Percentiles rank a stretch among this genome's conserved stretches.
Evolutionary conservation across 1,284 basidiomycete genomes (phyloP).

Genomic region (Pisolithus thermaeus): DNA sequence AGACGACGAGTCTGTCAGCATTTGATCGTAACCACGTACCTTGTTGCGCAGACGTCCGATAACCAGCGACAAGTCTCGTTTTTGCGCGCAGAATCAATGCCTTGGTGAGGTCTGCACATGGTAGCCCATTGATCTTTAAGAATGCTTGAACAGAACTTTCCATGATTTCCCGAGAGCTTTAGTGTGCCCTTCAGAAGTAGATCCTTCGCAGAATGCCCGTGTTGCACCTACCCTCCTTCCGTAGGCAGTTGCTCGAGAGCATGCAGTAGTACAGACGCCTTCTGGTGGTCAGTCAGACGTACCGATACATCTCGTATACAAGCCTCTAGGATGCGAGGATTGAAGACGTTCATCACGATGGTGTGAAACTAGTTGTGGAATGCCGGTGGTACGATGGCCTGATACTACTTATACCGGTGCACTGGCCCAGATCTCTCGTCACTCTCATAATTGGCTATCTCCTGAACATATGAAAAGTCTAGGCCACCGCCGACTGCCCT

Average conservation of each 20-base stretch:
- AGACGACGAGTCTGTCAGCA: neutral
- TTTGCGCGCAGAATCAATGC: constrained; percentile 60
- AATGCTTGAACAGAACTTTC: constrained; percentile 72
- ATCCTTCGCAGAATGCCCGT: constrained; percentile 15
- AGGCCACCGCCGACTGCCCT: neutral
- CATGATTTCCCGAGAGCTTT: constrained; percentile 55
- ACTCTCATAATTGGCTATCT: no score
- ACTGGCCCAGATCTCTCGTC: no score
- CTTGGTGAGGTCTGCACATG: constrained; percentile 48
- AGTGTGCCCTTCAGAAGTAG: neutral
- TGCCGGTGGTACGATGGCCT: no score
- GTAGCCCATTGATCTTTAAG: constrained; percentile 49
- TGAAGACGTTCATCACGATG: constrained; percentile 51
- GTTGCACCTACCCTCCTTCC: constrained; percentile 35
- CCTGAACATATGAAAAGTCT: neutral
- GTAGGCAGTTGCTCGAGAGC: constrained; percentile 49
- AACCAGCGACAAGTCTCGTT: constrained; percentile 53
- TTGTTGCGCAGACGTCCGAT: constrained; percentile 57
- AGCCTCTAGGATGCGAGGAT: constrained; percentile 66
- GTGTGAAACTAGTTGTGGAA: neutral
- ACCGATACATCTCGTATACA: constrained; percentile 59
- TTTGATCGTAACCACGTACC: constrained; percentile 35
- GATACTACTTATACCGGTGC: no score
- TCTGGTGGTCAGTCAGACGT: constrained; percentile 54
- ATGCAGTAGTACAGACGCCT: constrained; percentile 59